Evolutionary conservation across 2,329 filamentous ascomycete species (phyloP), one percentile per base, ranked within the genome.

Genomic region (Fusarium nodosum): DNA sequence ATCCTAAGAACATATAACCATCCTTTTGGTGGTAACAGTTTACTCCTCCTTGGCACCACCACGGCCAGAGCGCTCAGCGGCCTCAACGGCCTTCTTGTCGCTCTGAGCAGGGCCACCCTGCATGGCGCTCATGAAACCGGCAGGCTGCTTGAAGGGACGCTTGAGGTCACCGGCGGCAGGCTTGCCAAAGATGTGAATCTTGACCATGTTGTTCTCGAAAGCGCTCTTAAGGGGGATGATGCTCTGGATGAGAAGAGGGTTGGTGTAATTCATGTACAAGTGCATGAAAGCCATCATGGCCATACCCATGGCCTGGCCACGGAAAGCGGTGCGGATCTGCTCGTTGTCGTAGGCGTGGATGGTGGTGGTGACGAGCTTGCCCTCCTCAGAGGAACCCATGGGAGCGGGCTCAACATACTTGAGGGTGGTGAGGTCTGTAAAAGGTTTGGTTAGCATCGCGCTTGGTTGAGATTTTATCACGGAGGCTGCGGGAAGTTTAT

Each of bases 281-380:
- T 99, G 96, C 95, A 99, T 98, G 78, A 97, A 93, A 67, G 83
- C 90, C 95, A 99, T 98, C 94, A 99, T 99, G 81, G 88, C 94
- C 62, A 99, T 86, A 64, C 96, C 96, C 93, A 97, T 98, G 77
- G 97, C 84, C 85, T 98, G 95, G 71, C 91, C 88, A 82, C 96
- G 96, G 87, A 95, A 93, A 72, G 93, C 87, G 71, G 88, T 85
- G 83, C 92, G 92, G 79, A 98, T 87, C 85, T 98, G 95, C 75
- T 87, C 84, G 76, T 90, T 86, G 82, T 99, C 96, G 87, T 99
- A 99, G 77, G 94, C 94, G 84, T 97, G 92, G 80, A 97, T 88
- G 68, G 96, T 99, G 68, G 96, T 99, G 60, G 95, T 97, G 75
- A 98, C 92, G 75, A 97, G 93, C 84, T 97, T 97, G 79, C 92